A percentile compares a stretch with the other conserved stretches of the same genome.
phyloP scores from a whole-genome alignment of 2,329 filamentous ascomycete species.

The Pestalotiopsis sp. region DNA sequence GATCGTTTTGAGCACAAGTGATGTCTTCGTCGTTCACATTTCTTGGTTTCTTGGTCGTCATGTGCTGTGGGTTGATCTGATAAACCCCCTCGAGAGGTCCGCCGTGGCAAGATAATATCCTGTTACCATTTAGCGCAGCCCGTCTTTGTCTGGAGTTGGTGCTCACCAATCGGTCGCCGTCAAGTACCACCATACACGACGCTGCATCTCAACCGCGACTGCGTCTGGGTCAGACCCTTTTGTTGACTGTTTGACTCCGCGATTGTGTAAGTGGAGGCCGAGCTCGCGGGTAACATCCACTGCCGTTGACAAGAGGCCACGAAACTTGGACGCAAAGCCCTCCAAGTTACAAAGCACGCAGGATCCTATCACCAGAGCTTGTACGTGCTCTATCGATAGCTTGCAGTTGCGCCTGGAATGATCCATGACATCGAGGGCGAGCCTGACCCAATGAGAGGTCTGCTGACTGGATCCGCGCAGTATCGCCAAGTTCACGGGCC shows the following conservation, averaged over 20 bases:
- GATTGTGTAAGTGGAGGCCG: not conserved
- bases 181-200: not conserved
- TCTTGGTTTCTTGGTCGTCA: not conserved
- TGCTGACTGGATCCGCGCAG: constrained; percentile 8
- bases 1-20: not conserved
- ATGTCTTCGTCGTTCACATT: not conserved
- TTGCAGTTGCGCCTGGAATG: not conserved
- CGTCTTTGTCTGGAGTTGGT: not conserved
- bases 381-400: not conserved
- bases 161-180: not conserved
- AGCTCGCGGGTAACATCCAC: not conserved
- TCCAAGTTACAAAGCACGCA: not conserved
- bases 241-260: not conserved
- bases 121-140: not conserved
- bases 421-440: not conserved
- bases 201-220: not conserved
- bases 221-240: not conserved
- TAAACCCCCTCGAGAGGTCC: not conserved
- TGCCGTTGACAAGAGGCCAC: not conserved
- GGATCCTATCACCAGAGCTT: not conserved
- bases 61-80: not conserved
- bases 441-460: not conserved
- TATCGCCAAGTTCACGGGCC: constrained; percentile 15
- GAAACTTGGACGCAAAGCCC: not conserved
- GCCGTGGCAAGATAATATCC: not conserved